Percentiles rank a stretch among this genome's conserved stretches.
Conservation (phyloP, 306 rosid genomes). For the Morella rubra region DNA sequence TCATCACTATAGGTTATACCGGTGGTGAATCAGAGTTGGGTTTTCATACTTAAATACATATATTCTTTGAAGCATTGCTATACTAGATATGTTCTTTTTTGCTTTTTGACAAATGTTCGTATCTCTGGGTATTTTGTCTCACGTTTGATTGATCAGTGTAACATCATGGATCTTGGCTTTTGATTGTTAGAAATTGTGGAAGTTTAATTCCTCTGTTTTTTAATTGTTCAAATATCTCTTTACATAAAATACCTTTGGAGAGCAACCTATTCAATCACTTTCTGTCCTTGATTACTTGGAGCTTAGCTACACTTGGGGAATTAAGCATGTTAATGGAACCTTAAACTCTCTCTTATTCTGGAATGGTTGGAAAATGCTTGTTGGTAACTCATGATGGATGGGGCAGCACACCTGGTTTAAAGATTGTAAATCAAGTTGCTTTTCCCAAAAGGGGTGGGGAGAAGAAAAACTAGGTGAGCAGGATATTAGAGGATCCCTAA, state of each 20-base stretch:
- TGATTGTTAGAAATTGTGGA: not conserved
- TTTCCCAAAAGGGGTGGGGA: too few relatives aligned
- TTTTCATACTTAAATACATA: not conserved
- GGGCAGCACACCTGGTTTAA: not conserved
- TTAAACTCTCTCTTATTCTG: constrained; percentile 1
- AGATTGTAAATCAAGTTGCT: not conserved
- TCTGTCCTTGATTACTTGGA: not conserved
- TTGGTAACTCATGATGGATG: not conserved
- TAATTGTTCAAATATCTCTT: not conserved
- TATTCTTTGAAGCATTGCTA: not conserved
- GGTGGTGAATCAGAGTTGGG: too few relatives aligned
- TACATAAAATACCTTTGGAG: not conserved
- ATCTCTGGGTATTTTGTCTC: not conserved
- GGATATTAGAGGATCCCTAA: not conserved
- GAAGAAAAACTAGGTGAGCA: not conserved
- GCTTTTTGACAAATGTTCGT: not conserved
- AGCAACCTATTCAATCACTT: not conserved
- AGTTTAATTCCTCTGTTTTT: too few relatives aligned
- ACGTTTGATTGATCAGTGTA: not conserved
- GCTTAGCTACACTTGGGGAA: not conserved
- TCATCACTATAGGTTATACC: not conserved
- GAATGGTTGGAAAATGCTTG: constrained; percentile 11
- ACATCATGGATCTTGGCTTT: not conserved
- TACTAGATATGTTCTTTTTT: too few relatives aligned
- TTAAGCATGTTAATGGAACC: not conserved